Base-by-base conservation (phyloP, 805 yeast genomes). In the Cyberlindnera misumaiensis region DNA sequence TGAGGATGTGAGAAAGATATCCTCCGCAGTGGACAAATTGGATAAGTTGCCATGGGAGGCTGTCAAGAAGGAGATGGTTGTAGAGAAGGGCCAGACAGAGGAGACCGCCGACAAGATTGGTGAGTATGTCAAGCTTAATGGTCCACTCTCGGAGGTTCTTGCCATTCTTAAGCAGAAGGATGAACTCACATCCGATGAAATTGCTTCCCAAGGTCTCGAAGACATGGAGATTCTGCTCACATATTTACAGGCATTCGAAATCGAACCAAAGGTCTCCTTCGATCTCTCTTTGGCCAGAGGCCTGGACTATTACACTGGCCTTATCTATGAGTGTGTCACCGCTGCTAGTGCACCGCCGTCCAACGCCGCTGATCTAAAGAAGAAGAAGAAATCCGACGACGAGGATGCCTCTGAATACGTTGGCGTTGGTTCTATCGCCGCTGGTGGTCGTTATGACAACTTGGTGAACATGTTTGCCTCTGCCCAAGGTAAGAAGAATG, bases 351-450 rank as follows among this genome's bases (percentile, higher is more conserved):
- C 97, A n/a, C 96, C 98, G 16, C 97, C 97, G 40, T 64, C 66
- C 30, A 79, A 81, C 58, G 93, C 93, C 7, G 69, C 68, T 28
- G 88, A 76, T 60, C 67, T 79, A 60, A 68, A 65, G 49, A 59
- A 71, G 39, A 44, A 45, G 42, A 41, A 45, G 32, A 44, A 46
- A 24, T 38, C 44, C 35, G 84, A 73, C 13, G 90, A 75, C 37
- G 96, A 87, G 49, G 97, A 93, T 62, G 96, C 96, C 41, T 84
- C 95, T 38, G 97, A 86, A 47, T 87, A 84, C 52, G 97, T 93
- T 39, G 98, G 98, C 52, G 96, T 90, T 31, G 98, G 98, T 27
- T 93, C 98, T 5, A 88, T 93, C 55, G 96, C 96, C 36, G 98
- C 96, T 35, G 98, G 98, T 66, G 98, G 98, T 48, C 85, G 98